Percentiles rank a stretch among this genome's conserved stretches.
These are phyloP conservation scores for Talaromyces rugulosus DNA, from an alignment of 2,329 filamentous ascomycete genomes.

Conservation along the genomic window DNA sequence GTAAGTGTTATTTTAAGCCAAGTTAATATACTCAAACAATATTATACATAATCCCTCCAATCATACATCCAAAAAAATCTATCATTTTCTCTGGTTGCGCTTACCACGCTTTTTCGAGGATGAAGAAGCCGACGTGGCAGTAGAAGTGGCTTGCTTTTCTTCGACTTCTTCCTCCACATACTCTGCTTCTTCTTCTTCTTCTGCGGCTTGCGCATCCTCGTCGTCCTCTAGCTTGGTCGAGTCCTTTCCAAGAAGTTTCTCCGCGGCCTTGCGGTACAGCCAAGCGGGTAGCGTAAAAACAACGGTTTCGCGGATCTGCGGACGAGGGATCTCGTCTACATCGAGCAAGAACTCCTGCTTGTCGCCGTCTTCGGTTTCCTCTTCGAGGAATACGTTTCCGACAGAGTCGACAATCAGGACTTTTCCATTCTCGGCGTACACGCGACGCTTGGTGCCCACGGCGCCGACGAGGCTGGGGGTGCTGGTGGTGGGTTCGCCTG, in stretches of 20 bases:
- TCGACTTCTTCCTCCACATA: slow-evolving; percentile 1
- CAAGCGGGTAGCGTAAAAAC: slow-evolving; percentile 74
- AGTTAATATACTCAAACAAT: background rate
- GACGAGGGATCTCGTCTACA: slow-evolving; percentile 74
- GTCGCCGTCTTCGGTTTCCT: slow-evolving; percentile 81
- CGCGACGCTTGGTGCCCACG: slow-evolving; percentile 75
- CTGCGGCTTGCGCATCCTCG: background rate
- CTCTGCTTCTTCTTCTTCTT: slow-evolving; percentile 2
- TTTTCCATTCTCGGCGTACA: slow-evolving; percentile 93
- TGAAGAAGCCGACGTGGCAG: background rate
- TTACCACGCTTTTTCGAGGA: slow-evolving; percentile 11
- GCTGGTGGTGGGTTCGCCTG: slow-evolving; percentile 54
- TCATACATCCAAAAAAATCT: background rate
- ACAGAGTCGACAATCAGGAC: slow-evolving; percentile 85
- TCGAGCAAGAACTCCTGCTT: slow-evolving; percentile 82
- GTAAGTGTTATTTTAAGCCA: too few species aligned
- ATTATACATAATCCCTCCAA: background rate
- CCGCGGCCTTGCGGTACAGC: slow-evolving; percentile 53
- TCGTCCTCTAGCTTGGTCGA: background rate
- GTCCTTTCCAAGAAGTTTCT: slow-evolving; percentile 8
- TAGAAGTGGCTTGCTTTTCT: slow-evolving; percentile 3
- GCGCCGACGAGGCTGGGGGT: slow-evolving; percentile 33
- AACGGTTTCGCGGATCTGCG: slow-evolving; percentile 76
- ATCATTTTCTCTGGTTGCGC: slow-evolving; percentile 7
- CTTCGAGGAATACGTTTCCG: slow-evolving; percentile 93